Evolutionary conservation across 768 basidiomycete genomes (phyloP).

Genomic region (Boletus subcaerulescens): DNA sequence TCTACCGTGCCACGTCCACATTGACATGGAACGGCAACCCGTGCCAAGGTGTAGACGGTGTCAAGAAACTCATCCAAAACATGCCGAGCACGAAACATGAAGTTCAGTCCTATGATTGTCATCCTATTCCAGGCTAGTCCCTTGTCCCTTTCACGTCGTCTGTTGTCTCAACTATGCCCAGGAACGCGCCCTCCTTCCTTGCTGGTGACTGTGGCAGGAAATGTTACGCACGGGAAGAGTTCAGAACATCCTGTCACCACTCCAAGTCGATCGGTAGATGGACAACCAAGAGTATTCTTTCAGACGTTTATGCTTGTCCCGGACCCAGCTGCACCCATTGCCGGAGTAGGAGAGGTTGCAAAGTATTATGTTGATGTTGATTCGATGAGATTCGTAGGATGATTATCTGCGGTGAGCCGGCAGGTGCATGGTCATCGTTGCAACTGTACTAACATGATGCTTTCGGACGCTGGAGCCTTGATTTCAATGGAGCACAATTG

Average conservation of each 20-base stretch:
- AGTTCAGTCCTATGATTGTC: constrained; percentile 85
- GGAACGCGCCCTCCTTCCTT: constrained; percentile 78
- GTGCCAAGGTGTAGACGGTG: constrained; percentile 66
- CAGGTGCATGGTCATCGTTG: background rate
- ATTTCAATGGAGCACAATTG: background rate
- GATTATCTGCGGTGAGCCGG: constrained; percentile 13
- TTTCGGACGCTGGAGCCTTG: background rate
- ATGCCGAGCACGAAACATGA: constrained; percentile 85
- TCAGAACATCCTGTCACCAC: constrained; percentile 56
- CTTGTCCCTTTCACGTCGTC: constrained; percentile 3
- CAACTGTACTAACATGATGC: background rate
- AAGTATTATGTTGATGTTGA: constrained; percentile 83
- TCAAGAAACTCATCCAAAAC: constrained; percentile 60
- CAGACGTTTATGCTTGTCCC: constrained; percentile 86
- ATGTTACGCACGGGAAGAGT: constrained; percentile 66
- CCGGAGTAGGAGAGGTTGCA: constrained; percentile 68
- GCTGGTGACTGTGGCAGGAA: constrained; percentile 77
- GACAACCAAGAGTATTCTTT: constrained; percentile 80
- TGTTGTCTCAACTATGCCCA: constrained; percentile 29
- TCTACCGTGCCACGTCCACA: constrained; percentile 75
- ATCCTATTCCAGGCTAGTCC: constrained; percentile 75
- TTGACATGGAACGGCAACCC: constrained; percentile 86
- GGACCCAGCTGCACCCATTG: constrained; percentile 61
- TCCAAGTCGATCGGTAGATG: constrained; percentile 54
- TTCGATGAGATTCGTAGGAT: constrained; percentile 80